These are phyloP conservation scores for Emericellopsis atlantica DNA, from an alignment of 2,329 filamentous ascomycete species.

Conservation along the genomic window DNA sequence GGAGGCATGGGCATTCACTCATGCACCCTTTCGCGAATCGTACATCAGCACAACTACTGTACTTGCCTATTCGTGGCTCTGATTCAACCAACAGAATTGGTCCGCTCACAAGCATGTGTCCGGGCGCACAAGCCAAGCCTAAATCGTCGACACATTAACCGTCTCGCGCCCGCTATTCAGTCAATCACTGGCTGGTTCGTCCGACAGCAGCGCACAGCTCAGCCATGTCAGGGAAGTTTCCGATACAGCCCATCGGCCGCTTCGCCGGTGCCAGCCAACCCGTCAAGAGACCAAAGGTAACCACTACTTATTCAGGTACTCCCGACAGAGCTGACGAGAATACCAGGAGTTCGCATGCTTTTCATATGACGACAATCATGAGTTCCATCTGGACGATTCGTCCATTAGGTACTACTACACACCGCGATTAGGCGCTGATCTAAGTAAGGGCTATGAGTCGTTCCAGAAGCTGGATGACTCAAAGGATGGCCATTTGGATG, in stretches of 20 bases:
- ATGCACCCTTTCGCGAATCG: no score
- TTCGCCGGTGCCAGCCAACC: slow-evolving; percentile 57
- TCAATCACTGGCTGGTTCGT: no score
- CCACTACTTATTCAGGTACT: no score
- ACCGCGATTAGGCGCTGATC: slow-evolving; percentile 54
- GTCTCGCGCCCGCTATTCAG: no score
- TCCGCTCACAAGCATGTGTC: no score
- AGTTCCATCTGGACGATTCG: slow-evolving; percentile 62
- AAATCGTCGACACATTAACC: no score
- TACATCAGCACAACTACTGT: no score
- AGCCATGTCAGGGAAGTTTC: slow-evolving; percentile 27
- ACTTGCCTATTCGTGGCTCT: no score
- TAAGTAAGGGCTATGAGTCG: slow-evolving; percentile 68
- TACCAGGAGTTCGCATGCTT: slow-evolving; percentile 78
- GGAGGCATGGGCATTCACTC: no score
- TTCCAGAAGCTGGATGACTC: slow-evolving; percentile 77
- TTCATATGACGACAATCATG: slow-evolving; percentile 78
- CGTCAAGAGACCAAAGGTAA: slow-evolving; percentile 63
- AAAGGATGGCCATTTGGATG: slow-evolving; percentile 77
- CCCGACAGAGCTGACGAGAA: not conserved
- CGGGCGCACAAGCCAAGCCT: no score
- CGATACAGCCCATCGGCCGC: slow-evolving; percentile 56
- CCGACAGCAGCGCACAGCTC: no score
- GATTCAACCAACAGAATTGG: no score
- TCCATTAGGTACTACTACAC: slow-evolving; percentile 85